Percentiles rank a stretch among this genome's conserved stretches.
Conservation (phyloP, 2,329 filamentous ascomycete species). For the Magnaporthiopsis poae region DNA sequence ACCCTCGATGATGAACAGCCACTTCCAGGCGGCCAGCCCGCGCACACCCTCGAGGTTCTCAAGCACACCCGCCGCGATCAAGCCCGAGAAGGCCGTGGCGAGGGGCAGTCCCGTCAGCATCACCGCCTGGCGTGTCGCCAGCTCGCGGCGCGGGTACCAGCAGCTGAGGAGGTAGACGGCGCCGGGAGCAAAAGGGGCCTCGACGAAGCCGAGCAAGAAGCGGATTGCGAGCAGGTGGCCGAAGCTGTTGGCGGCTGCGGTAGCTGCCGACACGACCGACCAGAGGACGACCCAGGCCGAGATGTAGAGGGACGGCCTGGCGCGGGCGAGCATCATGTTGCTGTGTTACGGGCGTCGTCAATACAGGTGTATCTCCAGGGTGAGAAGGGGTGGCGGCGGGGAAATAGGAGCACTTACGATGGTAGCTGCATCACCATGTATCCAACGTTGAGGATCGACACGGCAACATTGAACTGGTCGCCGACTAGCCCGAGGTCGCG, state of each 20-base stretch:
- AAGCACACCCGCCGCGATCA: constrained; percentile 37
- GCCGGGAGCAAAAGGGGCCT: constrained; percentile 27
- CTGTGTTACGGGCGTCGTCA: constrained; percentile 12
- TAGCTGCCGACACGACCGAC: constrained; percentile 23
- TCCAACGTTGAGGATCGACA: constrained; percentile 10
- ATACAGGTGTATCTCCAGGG: no score
- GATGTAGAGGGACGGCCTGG: constrained; percentile 19
- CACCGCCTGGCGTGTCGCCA: constrained; percentile 26
- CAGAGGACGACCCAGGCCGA: constrained; percentile 21
- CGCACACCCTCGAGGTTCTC: constrained; percentile 34
- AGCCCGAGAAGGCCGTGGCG: constrained; percentile 38
- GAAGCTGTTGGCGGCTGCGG: constrained; percentile 25
- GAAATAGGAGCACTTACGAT: background rate
- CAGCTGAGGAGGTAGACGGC: constrained; percentile 30
- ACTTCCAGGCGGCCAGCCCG: constrained; percentile 41
- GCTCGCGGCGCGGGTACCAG: constrained; percentile 31
- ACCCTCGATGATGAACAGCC: constrained; percentile 40
- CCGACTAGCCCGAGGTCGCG: constrained; percentile 8
- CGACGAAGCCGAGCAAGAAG: constrained; percentile 26
- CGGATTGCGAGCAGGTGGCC: constrained; percentile 24
- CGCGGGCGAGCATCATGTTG: constrained; percentile 20
- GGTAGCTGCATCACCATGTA: constrained; percentile 10
- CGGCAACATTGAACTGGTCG: constrained; percentile 9
- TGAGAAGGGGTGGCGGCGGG: background rate
- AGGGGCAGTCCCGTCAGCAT: constrained; percentile 27